Evolutionary conservation across 371 early-diverging fungal species (phyloP), one percentile per base, ranked within the genome.

Genomic region (Circinella umbellata): DNA sequence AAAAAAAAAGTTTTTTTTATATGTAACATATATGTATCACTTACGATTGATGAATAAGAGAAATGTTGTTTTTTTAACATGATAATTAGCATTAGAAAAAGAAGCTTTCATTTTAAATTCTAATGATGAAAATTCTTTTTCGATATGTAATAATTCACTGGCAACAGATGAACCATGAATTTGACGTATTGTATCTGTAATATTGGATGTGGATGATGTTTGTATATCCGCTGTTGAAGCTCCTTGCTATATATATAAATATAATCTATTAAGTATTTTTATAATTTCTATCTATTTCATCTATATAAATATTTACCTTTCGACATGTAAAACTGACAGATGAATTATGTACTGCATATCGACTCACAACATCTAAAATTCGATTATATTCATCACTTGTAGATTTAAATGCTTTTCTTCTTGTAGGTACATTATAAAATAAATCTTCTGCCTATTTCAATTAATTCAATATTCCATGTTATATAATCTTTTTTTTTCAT

Each of bases 31-130:
- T 42, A 9, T 42, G 6, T 51, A 17, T 14, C 3, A 77, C 92
- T 66, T 88, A 92, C 92, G 89, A 78, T 99, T 99, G 75, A 99
- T 97, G 74, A 99, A 99, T 13, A 98, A 77, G 3, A 99, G 76
- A 61, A 99, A 89, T 2, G 79, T 83, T 72, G 91, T 85, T 71
- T 91, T 91, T 69, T 93, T 95, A 70, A 87, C 86, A 63, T 82
- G 89, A 77, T 91, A 95, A 64, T 96, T 92, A 15, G 96, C 93
- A 72, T 95, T 93, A 5, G 95, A 90, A 4, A 96, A 82, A 66
- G 86, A 83, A 17, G 93, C 96, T 10, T 86, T 82, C 70, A 90
- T 76, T 53, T 84, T 85, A 61, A 89, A 87, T 5, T 85, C 85
- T 9, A 89, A 72, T 8, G 73, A 62, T 2, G 78, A 77, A 57